Evolutionary conservation across 1,139 yeast species (phyloP), one percentile per base, ranked within the genome.

Genomic region (Candida dubliniensis): DNA sequence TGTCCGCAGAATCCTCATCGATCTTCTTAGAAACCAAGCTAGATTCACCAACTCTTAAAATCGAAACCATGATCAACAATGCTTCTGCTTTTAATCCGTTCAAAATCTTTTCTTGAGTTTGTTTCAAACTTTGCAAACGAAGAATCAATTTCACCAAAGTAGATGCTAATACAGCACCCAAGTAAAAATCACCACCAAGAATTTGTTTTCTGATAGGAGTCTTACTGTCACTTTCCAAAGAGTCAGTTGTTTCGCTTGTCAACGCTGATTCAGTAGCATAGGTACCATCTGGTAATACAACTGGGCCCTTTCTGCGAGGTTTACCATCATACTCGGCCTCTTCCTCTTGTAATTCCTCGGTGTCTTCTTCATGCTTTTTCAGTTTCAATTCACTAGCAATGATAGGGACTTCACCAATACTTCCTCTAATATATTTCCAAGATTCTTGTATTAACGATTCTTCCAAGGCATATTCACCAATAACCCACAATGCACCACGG

Each of bases 41-140:
- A n/a, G 95, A 80, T 54, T 88, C 90, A 38, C 97, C 97, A 37
- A 84, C 93, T 60, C 99, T 82, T 50, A 95, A 75, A 42, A 93
- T 84, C 30, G 96, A 88, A 40, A 95, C 96, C 82, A 95, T 79
- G 48, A 90, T 86, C 57, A 95, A 79, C 71, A 91, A 76, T 15
- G 97, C 98, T 69, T 95, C 99, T 14, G 99, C 98, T 58, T 87
- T 88, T 59, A 90, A 77, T 13, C 95, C 95, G 65, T 95, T 91
- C 53, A 83, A 64, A 47, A 84, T 71, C 43, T 80, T 78, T 2
- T 67, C 66, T 50, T 82, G 78, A 7, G 76, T 67, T 30, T 26
- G 40, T 3, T 84, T 71, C 43, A 81, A 66, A 55, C 81, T 79
- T 53, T 81, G 79, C 59, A 87, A 82, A 62, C 96, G 81, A 56